Evolutionary conservation across 2,329 filamentous ascomycete species (phyloP).

Genomic region (Fusarium chuoi): DNA sequence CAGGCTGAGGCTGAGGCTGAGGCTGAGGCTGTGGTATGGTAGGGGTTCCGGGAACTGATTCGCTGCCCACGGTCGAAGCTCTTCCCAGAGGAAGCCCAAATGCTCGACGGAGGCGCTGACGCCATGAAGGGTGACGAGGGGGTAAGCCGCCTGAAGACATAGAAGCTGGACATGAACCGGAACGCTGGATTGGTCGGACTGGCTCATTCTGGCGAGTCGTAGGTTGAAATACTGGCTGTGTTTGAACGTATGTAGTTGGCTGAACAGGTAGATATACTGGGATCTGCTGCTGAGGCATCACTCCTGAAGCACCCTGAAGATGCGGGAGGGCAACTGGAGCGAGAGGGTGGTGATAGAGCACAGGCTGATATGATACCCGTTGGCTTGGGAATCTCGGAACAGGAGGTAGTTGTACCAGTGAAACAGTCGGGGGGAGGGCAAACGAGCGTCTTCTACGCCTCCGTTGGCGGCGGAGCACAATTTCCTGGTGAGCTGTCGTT

Average conservation of each 20-base stretch:
- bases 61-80: slow-evolving; percentile 50
- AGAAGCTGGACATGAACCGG: neutral
- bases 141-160: neutral
- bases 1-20: neutral
- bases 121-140: slow-evolving; percentile 41
- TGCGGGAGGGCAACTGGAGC: neutral
- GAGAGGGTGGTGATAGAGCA: slow-evolving; percentile 15
- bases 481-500: slow-evolving; percentile 28
- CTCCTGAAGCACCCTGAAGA: neutral
- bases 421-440: neutral
- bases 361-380: slow-evolving; percentile 29
- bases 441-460: slow-evolving; percentile 5
- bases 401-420: slow-evolving; percentile 28
- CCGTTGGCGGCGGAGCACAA: slow-evolving; percentile 4
- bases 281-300: slow-evolving; percentile 6
- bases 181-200: neutral
- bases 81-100: slow-evolving; percentile 48
- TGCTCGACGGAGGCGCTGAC: slow-evolving; percentile 41
- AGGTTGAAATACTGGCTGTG: neutral
- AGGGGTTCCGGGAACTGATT: slow-evolving; percentile 35
- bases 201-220: neutral
- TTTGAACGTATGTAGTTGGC: neutral
- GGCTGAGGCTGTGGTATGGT: neutral
- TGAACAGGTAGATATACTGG: slow-evolving; percentile 1
- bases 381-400: slow-evolving; percentile 24